phyloP scores from a whole-genome alignment of 2,329 filamentous ascomycete species.

The Tympanopsis confertula region DNA sequence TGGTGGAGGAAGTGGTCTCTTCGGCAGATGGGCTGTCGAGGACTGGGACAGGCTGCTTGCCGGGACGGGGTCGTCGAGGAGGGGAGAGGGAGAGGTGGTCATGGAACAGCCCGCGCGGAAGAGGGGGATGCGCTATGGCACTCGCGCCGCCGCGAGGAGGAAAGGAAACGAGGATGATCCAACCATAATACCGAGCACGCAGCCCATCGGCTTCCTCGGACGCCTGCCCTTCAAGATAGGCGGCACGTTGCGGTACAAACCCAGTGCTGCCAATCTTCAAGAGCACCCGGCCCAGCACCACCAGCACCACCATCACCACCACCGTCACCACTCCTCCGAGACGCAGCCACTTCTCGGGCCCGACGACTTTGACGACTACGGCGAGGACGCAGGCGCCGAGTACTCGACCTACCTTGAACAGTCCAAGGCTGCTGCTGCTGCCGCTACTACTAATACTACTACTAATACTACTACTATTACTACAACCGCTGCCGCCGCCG shows the following conservation, averaged over 20 bases:
- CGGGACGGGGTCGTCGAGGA: constrained; percentile 41
- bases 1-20: constrained; percentile 42
- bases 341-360: constrained; percentile 54
- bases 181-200: constrained; percentile 80
- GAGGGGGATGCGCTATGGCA: constrained; percentile 82
- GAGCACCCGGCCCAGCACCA: constrained; percentile 55
- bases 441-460: no score
- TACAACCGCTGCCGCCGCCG: background rate
- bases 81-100: constrained; percentile 19
- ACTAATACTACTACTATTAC: no score
- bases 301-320: constrained; percentile 25
- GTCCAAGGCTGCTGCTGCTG: no score
- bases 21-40: constrained; percentile 68
- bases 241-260: constrained; percentile 73
- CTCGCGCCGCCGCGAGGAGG: constrained; percentile 38
- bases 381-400: constrained; percentile 8
- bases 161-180: constrained; percentile 59
- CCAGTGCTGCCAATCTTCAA: constrained; percentile 79
- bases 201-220: constrained; percentile 73
- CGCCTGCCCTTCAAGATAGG: constrained; percentile 77
- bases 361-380: constrained; percentile 40
- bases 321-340: constrained; percentile 35
- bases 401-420: constrained; percentile 5
- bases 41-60: constrained; percentile 77
- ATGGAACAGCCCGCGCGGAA: constrained; percentile 59